Base-by-base conservation (phyloP, 2,329 filamentous ascomycete genomes). In the Aspergillus fischeri region DNA sequence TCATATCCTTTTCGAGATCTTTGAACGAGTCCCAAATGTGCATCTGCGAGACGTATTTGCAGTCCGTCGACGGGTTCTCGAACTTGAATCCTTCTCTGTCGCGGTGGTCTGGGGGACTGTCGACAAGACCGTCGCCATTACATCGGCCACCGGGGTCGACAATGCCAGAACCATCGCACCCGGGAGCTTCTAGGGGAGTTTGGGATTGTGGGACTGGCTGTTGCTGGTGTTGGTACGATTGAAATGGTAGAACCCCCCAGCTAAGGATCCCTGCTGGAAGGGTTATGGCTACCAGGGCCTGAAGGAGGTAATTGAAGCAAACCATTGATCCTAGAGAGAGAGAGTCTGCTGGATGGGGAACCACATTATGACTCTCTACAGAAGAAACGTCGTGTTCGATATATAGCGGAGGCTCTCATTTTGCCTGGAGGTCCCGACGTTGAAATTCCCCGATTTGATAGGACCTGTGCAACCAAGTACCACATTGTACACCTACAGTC, bases 11-110 rank as follows among this genome's bases (percentile, higher is more conserved):
- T 49, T 71, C 70, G 1, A 72, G 60, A 6, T 64, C 56, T 47
- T 71, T 72, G 60, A 72, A 73, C 1, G 67, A 61, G 42, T 73
- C 66, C 62, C 65, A 70, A 52, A 73, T 72, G 53, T 71, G 61
- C 62, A 66, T 65, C 52, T 71, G 70, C 2, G 70, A 65, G 14
- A 63, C 66, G 42, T 65, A 72, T 54, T 63, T 60, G 59, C 70
- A 73, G 57, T 71, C 52, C 4, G 64, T 69, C 3, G 68, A 68
- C 4, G 68, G 69, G 38, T 71, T 70, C 50, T 71, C 67, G 50
- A 71, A 71, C n/a, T 56, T 44, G 57, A 72, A 72, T 11, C 69
- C 68, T 32, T 69, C 68, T 14, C 68, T 59, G 49, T 63, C 51
- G 14, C 44, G 41, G 3, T 60, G 58, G 21, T 54, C 52, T 3